Conservation (phyloP, 768 basidiomycete species). For the Trametes cubensis region DNA sequence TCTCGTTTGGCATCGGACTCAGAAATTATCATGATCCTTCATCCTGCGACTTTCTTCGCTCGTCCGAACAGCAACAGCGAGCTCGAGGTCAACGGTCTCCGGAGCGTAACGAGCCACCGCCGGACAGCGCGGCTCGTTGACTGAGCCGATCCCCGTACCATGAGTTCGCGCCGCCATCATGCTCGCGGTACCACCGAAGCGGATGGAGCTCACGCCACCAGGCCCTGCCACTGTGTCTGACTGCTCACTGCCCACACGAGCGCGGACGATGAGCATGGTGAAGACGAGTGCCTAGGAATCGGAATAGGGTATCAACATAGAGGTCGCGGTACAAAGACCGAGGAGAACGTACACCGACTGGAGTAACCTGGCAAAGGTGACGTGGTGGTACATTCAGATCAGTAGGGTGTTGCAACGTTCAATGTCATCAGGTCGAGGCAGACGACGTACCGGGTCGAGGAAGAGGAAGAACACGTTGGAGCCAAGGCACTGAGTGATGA, state of each 20-base stretch:
- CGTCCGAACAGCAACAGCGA: too few species aligned
- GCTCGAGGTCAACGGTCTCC: too few species aligned
- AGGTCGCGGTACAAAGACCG: background rate
- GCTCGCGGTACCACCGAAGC: background rate
- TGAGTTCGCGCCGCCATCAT: too few species aligned
- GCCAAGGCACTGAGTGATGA: slow-evolving; percentile 6
- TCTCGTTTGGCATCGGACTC: too few species aligned
- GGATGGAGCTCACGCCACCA: background rate
- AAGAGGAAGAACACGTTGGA: slow-evolving; percentile 9
- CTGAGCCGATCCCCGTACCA: too few species aligned
- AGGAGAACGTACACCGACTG: background rate
- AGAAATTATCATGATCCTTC: too few species aligned
- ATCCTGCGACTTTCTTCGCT: too few species aligned
- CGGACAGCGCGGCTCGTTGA: too few species aligned
- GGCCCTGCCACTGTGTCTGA: background rate
- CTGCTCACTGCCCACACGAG: background rate
- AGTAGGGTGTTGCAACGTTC: background rate
- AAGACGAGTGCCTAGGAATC: slow-evolving; percentile 8
- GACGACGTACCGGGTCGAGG: background rate
- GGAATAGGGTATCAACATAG: background rate
- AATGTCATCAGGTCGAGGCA: background rate
- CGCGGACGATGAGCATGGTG: slow-evolving; percentile 18
- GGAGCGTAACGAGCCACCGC: too few species aligned
- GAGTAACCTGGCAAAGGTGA: background rate
- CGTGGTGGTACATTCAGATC: background rate